Evolutionary conservation across 345 rosid species (phyloP).

Genomic region (Erysimum cheiranthoides): DNA sequence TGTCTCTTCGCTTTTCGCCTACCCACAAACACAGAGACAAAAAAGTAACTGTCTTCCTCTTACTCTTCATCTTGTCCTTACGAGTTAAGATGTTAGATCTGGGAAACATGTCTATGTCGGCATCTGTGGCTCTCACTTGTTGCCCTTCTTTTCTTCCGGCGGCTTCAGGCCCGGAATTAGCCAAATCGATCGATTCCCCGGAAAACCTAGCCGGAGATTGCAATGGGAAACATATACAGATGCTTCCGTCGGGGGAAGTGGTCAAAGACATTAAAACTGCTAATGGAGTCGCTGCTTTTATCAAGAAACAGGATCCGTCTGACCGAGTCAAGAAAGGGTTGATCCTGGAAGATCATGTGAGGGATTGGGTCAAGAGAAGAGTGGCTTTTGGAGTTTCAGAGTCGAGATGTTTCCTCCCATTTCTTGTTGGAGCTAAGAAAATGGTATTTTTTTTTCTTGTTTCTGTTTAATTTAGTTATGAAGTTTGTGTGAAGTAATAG

Average conservation of each 20-base stretch:
- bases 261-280: slow-evolving; percentile 10
- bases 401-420: slow-evolving; percentile 66
- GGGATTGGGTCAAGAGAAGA: slow-evolving; percentile 58
- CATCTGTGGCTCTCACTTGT: slow-evolving; percentile 51
- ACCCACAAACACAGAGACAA: slow-evolving; percentile 24
- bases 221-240: slow-evolving; percentile 27
- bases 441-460: slow-evolving; percentile 47
- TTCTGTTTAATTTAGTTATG: background rate
- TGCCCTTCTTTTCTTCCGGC: slow-evolving; percentile 48
- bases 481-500: background rate
- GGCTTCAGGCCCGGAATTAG: slow-evolving; percentile 36
- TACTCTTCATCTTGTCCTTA: slow-evolving; percentile 5
- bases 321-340: slow-evolving; percentile 43
- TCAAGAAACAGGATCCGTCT: slow-evolving; percentile 32
- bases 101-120: slow-evolving; percentile 52
- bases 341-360: slow-evolving; percentile 52
- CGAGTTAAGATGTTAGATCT: slow-evolving; percentile 62
- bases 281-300: slow-evolving; percentile 38
- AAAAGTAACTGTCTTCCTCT: slow-evolving; percentile 1
- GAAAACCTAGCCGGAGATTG: slow-evolving; percentile 45
- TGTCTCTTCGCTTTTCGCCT: background rate
- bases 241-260: slow-evolving; percentile 25
- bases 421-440: slow-evolving; percentile 72
- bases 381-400: slow-evolving; percentile 54
- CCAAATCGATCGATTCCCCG: slow-evolving; percentile 34